These are phyloP conservation scores for Lavandula angustifolia DNA, from an alignment of 257 asterid genomes.

Conservation along the genomic window DNA sequence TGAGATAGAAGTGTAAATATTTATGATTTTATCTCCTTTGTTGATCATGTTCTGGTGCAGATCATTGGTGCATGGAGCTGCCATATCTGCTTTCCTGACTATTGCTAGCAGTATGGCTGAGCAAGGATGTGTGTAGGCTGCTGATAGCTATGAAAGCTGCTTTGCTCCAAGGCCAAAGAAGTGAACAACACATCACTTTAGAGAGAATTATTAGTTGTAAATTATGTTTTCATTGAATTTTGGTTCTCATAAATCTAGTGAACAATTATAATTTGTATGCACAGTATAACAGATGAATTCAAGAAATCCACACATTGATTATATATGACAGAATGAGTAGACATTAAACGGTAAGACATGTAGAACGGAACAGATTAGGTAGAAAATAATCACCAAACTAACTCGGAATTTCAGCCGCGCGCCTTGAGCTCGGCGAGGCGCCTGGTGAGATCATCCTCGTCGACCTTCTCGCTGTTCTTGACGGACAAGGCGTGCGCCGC, in stretches of 20 bases:
- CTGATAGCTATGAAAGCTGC: neutral
- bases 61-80: slow-evolving; percentile 87
- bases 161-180: neutral
- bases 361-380: slow-evolving; percentile 2
- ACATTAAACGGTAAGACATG: neutral
- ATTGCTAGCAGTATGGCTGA: slow-evolving; percentile 89
- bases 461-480: slow-evolving; percentile 68
- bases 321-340: slow-evolving; percentile 2
- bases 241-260: neutral
- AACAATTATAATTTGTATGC: slow-evolving; percentile 24
- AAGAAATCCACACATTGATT: slow-evolving; percentile 21
- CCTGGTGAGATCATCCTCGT: slow-evolving; percentile 85
- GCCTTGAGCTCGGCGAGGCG: slow-evolving; percentile 97
- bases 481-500: slow-evolving; percentile 70
- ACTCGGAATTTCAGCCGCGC: slow-evolving; percentile 59
- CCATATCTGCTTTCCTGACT: slow-evolving; percentile 79
- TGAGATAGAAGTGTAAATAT: too few relatives aligned
- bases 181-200: neutral
- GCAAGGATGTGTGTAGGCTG: slow-evolving; percentile 80
- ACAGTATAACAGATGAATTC: slow-evolving; percentile 24
- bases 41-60: slow-evolving; percentile 38
- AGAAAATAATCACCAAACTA: slow-evolving; percentile 18
- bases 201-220: slow-evolving; percentile 16
- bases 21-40: too few relatives aligned
- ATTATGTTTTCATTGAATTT: slow-evolving; percentile 20